These are phyloP conservation scores for Fraxinus latifolia DNA, from an alignment of 305 asterid genomes.

Conservation along the genomic window DNA sequence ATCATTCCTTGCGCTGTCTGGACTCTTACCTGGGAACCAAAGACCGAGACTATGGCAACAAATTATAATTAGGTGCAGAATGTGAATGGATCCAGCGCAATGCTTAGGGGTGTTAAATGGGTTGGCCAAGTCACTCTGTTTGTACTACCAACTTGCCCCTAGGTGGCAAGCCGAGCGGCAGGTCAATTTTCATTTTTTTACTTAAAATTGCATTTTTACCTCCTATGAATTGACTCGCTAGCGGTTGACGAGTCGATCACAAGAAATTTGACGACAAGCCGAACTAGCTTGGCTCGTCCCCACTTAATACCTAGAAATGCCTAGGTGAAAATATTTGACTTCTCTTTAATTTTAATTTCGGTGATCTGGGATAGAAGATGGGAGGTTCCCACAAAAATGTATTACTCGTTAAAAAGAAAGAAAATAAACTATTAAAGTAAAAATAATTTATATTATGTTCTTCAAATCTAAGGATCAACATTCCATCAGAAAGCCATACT, in stretches of 20 bases:
- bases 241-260: not conserved
- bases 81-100: not conserved
- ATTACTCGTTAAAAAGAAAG: not conserved
- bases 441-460: not conserved
- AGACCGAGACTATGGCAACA: not conserved
- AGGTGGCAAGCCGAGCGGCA: not conserved
- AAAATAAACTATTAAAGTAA: not conserved
- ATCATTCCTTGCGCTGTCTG: not conserved
- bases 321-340: not conserved
- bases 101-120: not conserved
- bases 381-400: not conserved
- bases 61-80: not conserved
- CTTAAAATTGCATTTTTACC: not conserved
- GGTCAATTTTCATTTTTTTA: not conserved
- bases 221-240: not conserved
- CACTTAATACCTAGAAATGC: not conserved
- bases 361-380: not conserved
- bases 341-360: not conserved
- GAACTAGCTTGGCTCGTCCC: not conserved
- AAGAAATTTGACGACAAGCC: not conserved
- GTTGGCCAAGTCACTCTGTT: not conserved
- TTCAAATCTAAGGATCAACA: slow-evolving; percentile 15
- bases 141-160: not conserved
- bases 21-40: not conserved
- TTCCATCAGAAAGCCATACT: slow-evolving; percentile 26